Percentiles rank a stretch among this genome's conserved stretches.
phyloP scores from a whole-genome alignment of 495 filamentous ascomycete species.

The Letharia columbiana region DNA sequence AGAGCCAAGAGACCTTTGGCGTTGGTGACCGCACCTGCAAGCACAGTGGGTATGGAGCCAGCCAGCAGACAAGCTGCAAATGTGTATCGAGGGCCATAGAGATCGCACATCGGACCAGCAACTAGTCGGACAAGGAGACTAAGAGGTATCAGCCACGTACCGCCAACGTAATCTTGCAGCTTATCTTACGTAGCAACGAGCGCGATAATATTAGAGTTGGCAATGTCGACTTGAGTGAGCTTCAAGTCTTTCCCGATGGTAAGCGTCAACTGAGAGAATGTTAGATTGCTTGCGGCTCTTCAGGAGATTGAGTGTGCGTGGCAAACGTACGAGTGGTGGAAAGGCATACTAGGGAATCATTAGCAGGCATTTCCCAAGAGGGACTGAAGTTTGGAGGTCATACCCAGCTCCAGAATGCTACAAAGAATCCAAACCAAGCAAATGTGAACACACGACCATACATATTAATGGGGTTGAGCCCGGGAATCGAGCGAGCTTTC shows the following conservation, averaged over 20 bases:
- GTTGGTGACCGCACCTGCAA: conserved; percentile 67
- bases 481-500: conserved; percentile 73
- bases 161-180: not conserved
- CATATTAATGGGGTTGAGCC: conserved; percentile 68
- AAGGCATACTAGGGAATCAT: conserved; percentile 48
- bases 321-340: conserved; percentile 63
- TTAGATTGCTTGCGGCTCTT: conserved; percentile 10
- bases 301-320: not conserved
- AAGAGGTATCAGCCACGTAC: conserved; percentile 20
- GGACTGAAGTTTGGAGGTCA: conserved; percentile 31
- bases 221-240: conserved; percentile 61
- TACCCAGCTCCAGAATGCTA: conserved; percentile 84
- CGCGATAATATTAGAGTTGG: conserved; percentile 89
- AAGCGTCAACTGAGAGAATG: conserved; percentile 49
- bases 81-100: conserved; percentile 70
- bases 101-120: conserved; percentile 77
- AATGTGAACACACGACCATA: conserved; percentile 93
- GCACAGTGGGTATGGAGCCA: conserved; percentile 73
- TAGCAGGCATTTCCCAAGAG: not conserved
- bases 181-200: conserved; percentile 63
- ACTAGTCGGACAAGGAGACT: conserved; percentile 75
- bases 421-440: conserved; percentile 91
- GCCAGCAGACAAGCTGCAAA: conserved; percentile 67
- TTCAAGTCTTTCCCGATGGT: conserved; percentile 72
- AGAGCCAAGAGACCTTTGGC: conserved; percentile 64